These are phyloP conservation scores for Gaultheria prostrata DNA, from an alignment of 148 eudicot genomes.

Conservation along the genomic window DNA sequence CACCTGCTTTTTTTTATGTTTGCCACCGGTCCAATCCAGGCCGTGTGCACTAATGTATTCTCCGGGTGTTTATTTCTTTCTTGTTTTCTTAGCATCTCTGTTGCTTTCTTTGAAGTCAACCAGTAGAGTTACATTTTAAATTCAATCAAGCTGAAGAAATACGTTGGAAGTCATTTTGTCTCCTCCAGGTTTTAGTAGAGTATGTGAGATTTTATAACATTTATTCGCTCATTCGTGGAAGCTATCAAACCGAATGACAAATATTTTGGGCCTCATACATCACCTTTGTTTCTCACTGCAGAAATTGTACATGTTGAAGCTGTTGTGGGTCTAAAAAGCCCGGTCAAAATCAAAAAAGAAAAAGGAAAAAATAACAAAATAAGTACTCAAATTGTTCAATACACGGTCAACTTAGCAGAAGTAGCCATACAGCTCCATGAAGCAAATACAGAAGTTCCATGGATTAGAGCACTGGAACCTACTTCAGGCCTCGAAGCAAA, in stretches of 20 bases:
- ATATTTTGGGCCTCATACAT: not conserved
- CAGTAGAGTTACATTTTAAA: not conserved
- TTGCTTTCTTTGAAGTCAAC: not conserved
- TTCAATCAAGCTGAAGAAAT: not conserved
- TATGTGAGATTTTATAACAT: not conserved
- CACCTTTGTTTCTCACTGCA: not conserved
- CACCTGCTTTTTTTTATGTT: not conserved
- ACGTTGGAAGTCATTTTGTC: not conserved
- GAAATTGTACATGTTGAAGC: too few relatives aligned
- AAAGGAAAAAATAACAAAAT: not conserved
- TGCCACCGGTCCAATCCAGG: too few relatives aligned
- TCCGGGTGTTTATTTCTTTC: too few relatives aligned
- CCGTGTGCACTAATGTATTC: too few relatives aligned
- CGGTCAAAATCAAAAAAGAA: not conserved
- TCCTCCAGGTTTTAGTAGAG: not conserved
- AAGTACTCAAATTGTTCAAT: not conserved
- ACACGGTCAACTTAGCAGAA: constrained; percentile 38
- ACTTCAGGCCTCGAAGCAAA: constrained; percentile 78
- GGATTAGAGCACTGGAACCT: constrained; percentile 63
- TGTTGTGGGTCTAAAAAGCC: not conserved
- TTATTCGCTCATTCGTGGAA: not conserved
- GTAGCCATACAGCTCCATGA: constrained; percentile 85
- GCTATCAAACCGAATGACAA: not conserved
- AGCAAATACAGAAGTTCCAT: constrained; percentile 82
- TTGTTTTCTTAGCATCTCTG: not conserved